These are phyloP conservation scores for Populus alba DNA, from an alignment of 345 rosid genomes.

Conservation along the genomic window DNA sequence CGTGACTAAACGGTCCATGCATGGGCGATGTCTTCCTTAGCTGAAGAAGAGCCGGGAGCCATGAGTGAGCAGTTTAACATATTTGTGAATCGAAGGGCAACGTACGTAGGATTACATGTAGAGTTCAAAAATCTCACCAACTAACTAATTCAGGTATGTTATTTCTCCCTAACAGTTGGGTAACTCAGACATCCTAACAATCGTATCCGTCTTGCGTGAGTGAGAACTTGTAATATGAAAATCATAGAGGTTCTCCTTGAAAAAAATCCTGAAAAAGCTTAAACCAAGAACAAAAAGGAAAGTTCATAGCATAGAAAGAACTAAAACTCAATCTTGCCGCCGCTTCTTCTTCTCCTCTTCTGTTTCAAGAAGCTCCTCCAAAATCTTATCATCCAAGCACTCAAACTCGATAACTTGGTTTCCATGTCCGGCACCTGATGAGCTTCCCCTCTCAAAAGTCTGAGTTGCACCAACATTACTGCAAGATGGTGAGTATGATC, in stretches of 20 bases:
- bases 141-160: not conserved
- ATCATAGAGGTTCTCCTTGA: not conserved
- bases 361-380: constrained; percentile 81
- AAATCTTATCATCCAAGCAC: constrained; percentile 63
- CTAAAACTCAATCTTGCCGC: constrained; percentile 15
- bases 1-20: no score
- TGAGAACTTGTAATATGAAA: not conserved
- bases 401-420: constrained; percentile 74
- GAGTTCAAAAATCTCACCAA: not conserved
- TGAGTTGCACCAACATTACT: not conserved
- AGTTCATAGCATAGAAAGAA: not conserved
- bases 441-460: constrained; percentile 19
- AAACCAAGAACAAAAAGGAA: not conserved
- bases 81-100: no score
- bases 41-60: no score
- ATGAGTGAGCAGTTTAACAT: no score
- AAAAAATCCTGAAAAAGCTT: not conserved
- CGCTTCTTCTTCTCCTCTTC: constrained; percentile 56
- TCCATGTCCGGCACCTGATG: constrained; percentile 30
- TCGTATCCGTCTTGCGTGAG: not conserved
- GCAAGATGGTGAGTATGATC: constrained; percentile 18
- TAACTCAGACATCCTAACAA: not conserved
- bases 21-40: no score
- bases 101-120: no score
- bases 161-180: not conserved